Base-by-base conservation (phyloP, 1,284 basidiomycete species). In the Irpex sp. region DNA sequence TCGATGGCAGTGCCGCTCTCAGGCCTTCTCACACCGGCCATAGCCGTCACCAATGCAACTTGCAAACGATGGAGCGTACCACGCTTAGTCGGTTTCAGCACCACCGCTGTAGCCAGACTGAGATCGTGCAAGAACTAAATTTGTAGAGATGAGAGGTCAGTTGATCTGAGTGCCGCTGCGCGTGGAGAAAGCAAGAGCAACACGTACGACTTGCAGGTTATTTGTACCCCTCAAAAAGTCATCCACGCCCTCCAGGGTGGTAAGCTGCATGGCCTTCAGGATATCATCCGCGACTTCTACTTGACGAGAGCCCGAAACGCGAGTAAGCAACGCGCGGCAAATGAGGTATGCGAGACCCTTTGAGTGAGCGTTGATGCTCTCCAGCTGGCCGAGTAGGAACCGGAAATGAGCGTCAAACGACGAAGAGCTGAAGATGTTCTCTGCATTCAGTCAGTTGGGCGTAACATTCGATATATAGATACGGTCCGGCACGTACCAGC, bases 301-400 rank as follows among this genome's bases (percentile, higher is more conserved):
- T 66, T 86, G 86, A 61, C 81, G 81, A 51, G 83, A 81, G 11
- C 85, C 86, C 13, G 84, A 81, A 1, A 87, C 68, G 13, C 78
- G 78, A 26, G 71, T 71, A 26, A 94, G 69, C 49, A 94, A 71
- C 0, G 83, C 79, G 13, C 83, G 80, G 5, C 82, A 73, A 58
- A 92, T 75, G 5, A 94, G 76, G 67, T 86, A 84, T 0, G 82
- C 82, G 39, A 94, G 72, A 1, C 83, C 73, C 11, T 86, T 80
- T 31, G 81, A 76, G 66, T 90, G 82, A 0, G 83, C 68, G 63
- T 84, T 78, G 0, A 75, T 59, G 54, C 83, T 80, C 8, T 78
- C 74, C 4, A 92, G 68, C 65, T 83, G 86, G 3, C 65, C 64
- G 4, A 88, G 67, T 46, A 91, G 67, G 65, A 73, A 73, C 49